phyloP scores from a whole-genome alignment of 1,139 yeast genomes.

The Geotrichum citri-aurantii region DNA sequence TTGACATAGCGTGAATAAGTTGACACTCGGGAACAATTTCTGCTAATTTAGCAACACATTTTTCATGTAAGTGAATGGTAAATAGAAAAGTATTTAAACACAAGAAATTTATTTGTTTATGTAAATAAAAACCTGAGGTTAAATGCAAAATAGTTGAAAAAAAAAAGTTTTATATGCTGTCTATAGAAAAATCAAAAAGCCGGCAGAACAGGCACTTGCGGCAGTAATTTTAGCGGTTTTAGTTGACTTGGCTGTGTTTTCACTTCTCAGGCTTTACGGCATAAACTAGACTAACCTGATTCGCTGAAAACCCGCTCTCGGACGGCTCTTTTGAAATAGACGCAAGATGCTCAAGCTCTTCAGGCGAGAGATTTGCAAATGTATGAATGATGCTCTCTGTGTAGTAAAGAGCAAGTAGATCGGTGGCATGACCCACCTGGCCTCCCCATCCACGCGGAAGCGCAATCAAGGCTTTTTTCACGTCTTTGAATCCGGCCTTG shows the following conservation, averaged over 20 bases:
- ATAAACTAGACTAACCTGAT: not conserved
- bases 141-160: too few species aligned
- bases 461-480: conserved; percentile 28
- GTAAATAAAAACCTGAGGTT: too few species aligned
- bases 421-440: conserved; percentile 32
- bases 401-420: conserved; percentile 30
- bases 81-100: too few species aligned
- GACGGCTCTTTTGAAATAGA: not conserved
- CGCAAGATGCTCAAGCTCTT: conserved; percentile 21
- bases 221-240: not conserved
- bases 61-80: too few species aligned
- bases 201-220: not conserved
- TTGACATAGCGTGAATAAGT: too few species aligned
- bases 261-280: not conserved
- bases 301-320: not conserved
- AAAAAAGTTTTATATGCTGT: too few species aligned
- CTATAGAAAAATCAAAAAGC: too few species aligned
- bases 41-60: too few species aligned
- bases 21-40: too few species aligned
- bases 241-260: too few species aligned
- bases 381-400: conserved; percentile 27
- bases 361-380: conserved; percentile 27
- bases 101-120: too few species aligned
- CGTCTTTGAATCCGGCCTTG: conserved; percentile 33
- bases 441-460: conserved; percentile 36